phyloP scores from a whole-genome alignment of 345 rosid species.

The Nasturtium officinale region DNA sequence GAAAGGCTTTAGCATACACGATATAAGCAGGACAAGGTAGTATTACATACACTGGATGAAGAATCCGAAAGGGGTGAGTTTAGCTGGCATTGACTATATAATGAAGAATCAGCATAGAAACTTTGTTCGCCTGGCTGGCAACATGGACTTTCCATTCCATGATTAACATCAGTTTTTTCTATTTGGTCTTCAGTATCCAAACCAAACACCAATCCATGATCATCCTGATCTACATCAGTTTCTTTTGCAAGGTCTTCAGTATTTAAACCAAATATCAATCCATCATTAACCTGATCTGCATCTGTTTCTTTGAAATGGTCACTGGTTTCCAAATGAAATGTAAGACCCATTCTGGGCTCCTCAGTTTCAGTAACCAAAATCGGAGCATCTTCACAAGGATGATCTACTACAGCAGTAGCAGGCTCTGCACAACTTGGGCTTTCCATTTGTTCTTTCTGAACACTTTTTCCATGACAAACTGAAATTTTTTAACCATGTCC shows the following conservation, averaged over 20 bases:
- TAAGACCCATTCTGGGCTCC: conserved; percentile 33
- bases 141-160: conserved; percentile 40
- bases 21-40: conserved; percentile 25
- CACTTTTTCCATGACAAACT: conserved; percentile 50
- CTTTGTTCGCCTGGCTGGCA: conserved; percentile 43
- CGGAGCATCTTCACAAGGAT: conserved; percentile 42
- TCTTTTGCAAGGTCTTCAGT: conserved; percentile 36
- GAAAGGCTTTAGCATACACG: conserved; percentile 23
- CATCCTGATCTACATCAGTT: conserved; percentile 37
- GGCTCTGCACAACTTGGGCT: conserved; percentile 47
- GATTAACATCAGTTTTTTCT: conserved; percentile 35
- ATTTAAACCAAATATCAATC: conserved; percentile 30
- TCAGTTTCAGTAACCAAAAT: conserved; percentile 37
- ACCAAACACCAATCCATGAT: conserved; percentile 40
- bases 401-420: conserved; percentile 45
- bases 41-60: conserved; percentile 55
- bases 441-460: conserved; percentile 39
- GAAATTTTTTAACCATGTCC: conserved; percentile 31
- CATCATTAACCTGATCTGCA: conserved; percentile 33
- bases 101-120: conserved; percentile 45
- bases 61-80: conserved; percentile 46
- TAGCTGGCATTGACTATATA: conserved; percentile 49
- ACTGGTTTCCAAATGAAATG: conserved; percentile 36
- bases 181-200: conserved; percentile 21
- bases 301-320: conserved; percentile 39